Evolutionary conservation across 768 basidiomycete species (phyloP), one percentile per base, ranked within the genome.

Genomic region (Leccinum fibrillosum): DNA sequence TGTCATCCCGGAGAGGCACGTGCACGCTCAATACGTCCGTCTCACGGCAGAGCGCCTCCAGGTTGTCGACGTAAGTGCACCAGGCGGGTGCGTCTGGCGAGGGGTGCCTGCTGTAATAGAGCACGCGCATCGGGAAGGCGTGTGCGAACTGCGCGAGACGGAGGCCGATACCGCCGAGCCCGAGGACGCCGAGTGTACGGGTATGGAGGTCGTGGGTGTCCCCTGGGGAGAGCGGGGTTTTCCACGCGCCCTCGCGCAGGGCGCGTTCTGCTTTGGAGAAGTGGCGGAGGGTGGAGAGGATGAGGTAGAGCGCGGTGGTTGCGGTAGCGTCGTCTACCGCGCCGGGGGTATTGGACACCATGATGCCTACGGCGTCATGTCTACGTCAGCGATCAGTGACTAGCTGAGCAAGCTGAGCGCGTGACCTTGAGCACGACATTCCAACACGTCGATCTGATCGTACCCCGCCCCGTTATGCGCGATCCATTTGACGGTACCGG

Each of bases 401-500:
- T 13, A 9, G 19, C 4, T 23, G 50, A 35, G 15, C 12, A 30
- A 34, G 28, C 15, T 32, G 10, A 34, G 28, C 5, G 34, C 15
- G 1, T 10, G n/a, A 89, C 91, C 90, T 72, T 80, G 81, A 10
- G 79, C 82, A 66, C 83, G 89, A 71, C 88, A 88, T 4, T 87
- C 88, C 7, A 74, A 71, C 15, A 94, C 84, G 66, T 94, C 89
- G 62, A 96, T 88, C 60, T 49, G 48, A 69, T 97, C 93, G 69
- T 97, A 97, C 0, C 94, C 93, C 0, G 94, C 93, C 11, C 94
- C 94, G 57, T 94, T 94, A 72, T 94, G 93, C 1, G 88, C 90
- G 68, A 96, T 92, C 87, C 89, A 94, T 66, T 86, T 86, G 61
- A 95, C 80, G 19, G 77, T 79, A 1, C 78, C 61, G 4, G 51